Percentiles rank a stretch among this genome's conserved stretches.
These are phyloP conservation scores for Saxophila tyrrhenica DNA, from an alignment of 495 filamentous ascomycete genomes.

Conservation along the genomic window DNA sequence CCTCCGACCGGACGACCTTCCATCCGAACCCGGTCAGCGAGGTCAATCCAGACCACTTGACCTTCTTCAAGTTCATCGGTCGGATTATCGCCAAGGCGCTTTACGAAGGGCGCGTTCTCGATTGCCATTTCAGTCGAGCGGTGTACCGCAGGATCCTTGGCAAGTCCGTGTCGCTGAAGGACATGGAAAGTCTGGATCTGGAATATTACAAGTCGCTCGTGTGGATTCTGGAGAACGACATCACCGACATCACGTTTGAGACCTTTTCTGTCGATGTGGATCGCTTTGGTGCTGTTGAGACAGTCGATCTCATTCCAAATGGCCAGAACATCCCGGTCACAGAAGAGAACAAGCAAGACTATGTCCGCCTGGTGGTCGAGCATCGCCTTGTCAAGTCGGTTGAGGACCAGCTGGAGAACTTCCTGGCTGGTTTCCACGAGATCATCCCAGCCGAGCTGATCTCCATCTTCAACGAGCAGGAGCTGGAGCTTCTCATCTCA, in stretches of 20 bases:
- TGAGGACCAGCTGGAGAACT: slow-evolving; percentile 85
- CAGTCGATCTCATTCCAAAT: slow-evolving; percentile 75
- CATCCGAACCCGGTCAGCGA: slow-evolving; percentile 88
- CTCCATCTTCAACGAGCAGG: slow-evolving; percentile 97
- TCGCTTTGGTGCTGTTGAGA: slow-evolving; percentile 78
- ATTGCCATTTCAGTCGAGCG: slow-evolving; percentile 97
- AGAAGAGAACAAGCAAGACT: slow-evolving; percentile 97
- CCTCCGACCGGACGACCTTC: slow-evolving; percentile 97
- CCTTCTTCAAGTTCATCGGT: slow-evolving; percentile 99
- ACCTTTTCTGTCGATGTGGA: slow-evolving; percentile 90
- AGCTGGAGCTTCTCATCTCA: slow-evolving; percentile 92
- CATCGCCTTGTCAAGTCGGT: slow-evolving; percentile 85
- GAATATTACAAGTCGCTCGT: slow-evolving; percentile 98
- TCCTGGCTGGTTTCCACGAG: slow-evolving; percentile 97
- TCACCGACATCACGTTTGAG: slow-evolving; percentile 97
- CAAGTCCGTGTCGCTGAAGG: slow-evolving; percentile 90
- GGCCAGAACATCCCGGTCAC: slow-evolving; percentile 89
- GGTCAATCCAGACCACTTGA: slow-evolving; percentile 88
- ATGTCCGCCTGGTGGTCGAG: slow-evolving; percentile 87
- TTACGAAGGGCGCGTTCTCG: slow-evolving; percentile 89
- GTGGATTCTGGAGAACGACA: slow-evolving; percentile 98
- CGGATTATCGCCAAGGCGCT: slow-evolving; percentile 97
- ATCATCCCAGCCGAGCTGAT: slow-evolving; percentile 92
- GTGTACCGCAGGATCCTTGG: slow-evolving; percentile 97
- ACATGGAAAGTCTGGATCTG: slow-evolving; percentile 97